Base-by-base conservation (phyloP, 202 grass and related monocot genomes). In the Zoysia matrella region DNA sequence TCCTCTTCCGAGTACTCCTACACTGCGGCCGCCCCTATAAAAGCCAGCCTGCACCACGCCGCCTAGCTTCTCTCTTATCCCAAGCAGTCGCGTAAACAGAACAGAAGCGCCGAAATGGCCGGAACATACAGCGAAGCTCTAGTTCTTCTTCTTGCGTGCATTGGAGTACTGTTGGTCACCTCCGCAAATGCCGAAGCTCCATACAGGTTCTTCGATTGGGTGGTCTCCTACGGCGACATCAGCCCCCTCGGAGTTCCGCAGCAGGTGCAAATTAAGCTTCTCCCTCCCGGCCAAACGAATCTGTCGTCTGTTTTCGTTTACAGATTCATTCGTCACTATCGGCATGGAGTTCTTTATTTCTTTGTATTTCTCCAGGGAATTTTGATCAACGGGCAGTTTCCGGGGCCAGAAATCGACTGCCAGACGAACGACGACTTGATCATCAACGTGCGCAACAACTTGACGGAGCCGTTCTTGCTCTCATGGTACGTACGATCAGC, bases 401-500 rank as follows among this genome's bases (percentile, higher is more conserved):
- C 95, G 0, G 95, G 95, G 30, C 95, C 92, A 13, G 83, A 85
- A 53, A 90, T 98, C 56, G 73, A 90, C 4, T 90, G 82, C n/a
- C 74, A 88, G 51, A 98, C 95, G 1, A 93, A 93, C 0, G 88
- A 93, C 4, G 93, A 98, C 2, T 13, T 98, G 11, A 83, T 98
- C 18, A 67, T 95, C 67, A 98, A 95, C 15, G 92, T 95, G 3
- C 71, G 52, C 84, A 98, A 90, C 74, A 69, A 67, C 12, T 46
- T 95, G 80, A 47, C 82, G 6, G 90, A 95, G 67, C 88, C 90
- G 6, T 91, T 98, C 80, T 87, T 98, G 7, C 74, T 98, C 13
- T 91, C 95, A 90, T 98, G 92, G 95, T 75, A 88, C 82, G 88
- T 30, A 30, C 22, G 22, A 83, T 56, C 22, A 55, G 57, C 9